Percentiles rank a stretch among this genome's conserved stretches.
phyloP scores from a whole-genome alignment of 2,329 filamentous ascomycete species.

The Dactylellina haptotyla region DNA sequence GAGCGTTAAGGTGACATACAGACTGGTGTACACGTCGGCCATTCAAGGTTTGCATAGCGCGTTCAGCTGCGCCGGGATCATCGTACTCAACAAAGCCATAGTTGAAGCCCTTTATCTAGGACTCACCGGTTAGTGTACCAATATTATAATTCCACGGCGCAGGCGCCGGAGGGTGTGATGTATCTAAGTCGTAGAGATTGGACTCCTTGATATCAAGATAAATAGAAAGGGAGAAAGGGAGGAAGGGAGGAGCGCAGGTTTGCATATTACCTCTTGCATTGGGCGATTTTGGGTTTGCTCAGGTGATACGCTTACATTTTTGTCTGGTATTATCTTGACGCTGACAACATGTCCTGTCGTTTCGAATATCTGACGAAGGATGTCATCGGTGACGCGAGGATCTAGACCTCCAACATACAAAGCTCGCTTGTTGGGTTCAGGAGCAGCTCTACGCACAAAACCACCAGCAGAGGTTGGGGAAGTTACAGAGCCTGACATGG shows the following conservation, averaged over 20 bases:
- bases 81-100: conserved; percentile 99
- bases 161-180: no score
- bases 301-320: conserved; percentile 77
- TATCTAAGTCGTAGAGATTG: no score
- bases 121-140: conserved; percentile 8
- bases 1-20: conserved; percentile 68
- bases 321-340: conserved; percentile 99
- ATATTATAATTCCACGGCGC: no score
- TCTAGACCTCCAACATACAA: conserved; percentile 96
- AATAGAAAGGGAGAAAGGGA: background rate
- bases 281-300: conserved; percentile 12
- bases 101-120: conserved; percentile 93
- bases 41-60: conserved; percentile 96
- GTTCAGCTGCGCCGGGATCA: conserved; percentile 93
- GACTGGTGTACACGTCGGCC: conserved; percentile 94
- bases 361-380: conserved; percentile 97
- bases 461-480: conserved; percentile 84
- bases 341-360: conserved; percentile 98
- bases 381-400: conserved; percentile 93
- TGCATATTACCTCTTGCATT: no score
- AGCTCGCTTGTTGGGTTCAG: conserved; percentile 97
- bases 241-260: background rate
- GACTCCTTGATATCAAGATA: no score
- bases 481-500: conserved; percentile 79
- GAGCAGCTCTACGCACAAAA: conserved; percentile 87